phyloP scores from a whole-genome alignment of 1,139 yeast genomes.

The Scheffersomyces insectosa region DNA sequence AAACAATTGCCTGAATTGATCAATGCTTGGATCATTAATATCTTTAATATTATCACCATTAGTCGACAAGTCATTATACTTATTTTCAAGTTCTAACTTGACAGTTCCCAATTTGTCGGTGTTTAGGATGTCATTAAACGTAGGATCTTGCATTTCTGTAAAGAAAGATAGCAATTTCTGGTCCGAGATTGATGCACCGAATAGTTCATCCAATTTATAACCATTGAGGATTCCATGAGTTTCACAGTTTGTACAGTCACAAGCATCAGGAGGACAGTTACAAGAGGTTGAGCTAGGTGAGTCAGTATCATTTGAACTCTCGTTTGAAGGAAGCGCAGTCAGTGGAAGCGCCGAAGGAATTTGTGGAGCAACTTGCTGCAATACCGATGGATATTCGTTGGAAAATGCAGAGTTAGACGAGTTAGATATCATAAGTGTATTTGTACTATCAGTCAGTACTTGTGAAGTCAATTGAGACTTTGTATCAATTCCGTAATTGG shows the following conservation, averaged over 20 bases:
- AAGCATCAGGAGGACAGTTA: conserved; percentile 44
- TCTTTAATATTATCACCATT: background rate
- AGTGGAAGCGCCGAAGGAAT: background rate
- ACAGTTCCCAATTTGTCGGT: too few species aligned
- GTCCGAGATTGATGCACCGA: conserved; percentile 1
- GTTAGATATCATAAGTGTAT: background rate
- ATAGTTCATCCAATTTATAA: conserved; percentile 40
- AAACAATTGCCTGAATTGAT: background rate
- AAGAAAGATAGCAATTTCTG: background rate
- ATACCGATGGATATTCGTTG: background rate
- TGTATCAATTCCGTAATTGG: too few species aligned
- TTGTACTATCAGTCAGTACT: background rate
- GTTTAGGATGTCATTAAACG: too few species aligned
- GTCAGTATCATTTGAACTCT: conserved; percentile 12
- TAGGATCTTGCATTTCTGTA: background rate
- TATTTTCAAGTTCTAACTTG: too few species aligned
- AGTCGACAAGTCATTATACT: too few species aligned
- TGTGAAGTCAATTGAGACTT: too few species aligned
- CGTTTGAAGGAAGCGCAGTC: conserved; percentile 3
- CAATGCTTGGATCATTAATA: background rate
- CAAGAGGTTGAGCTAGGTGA: conserved; percentile 28
- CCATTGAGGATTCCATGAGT: conserved; percentile 57
- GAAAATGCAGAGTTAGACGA: background rate
- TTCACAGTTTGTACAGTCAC: conserved; percentile 56
- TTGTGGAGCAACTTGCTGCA: background rate